Evolutionary conservation across 169 alveolate species (phyloP).

Genomic region (Sarcocystis neurona): DNA sequence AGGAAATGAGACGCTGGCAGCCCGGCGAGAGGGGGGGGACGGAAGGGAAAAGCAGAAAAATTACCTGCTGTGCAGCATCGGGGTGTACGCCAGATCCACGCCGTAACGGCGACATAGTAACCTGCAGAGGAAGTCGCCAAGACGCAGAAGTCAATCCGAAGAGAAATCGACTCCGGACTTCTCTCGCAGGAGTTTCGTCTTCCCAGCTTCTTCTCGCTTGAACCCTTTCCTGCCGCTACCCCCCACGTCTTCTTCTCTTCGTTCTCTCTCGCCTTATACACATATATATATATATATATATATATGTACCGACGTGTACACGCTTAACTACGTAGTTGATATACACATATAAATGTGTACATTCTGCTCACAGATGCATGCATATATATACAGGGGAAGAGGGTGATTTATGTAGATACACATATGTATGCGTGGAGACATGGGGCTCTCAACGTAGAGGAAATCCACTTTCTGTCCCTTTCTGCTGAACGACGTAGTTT

Average conservation of each 20-base stretch:
- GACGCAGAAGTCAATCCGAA: neutral
- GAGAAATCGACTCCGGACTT: neutral
- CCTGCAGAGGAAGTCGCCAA: constrained; percentile 25
- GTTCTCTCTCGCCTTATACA: neutral
- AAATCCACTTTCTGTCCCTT: too few relatives aligned
- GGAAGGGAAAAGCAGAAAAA: neutral
- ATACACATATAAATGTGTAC: constrained; percentile 3
- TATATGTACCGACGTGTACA: neutral
- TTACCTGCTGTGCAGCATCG: constrained; percentile 60
- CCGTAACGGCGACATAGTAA: constrained; percentile 23
- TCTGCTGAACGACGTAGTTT: too few relatives aligned
- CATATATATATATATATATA: constrained; percentile 19
- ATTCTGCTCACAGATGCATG: neutral
- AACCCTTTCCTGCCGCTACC: neutral
- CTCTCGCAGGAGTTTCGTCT: neutral
- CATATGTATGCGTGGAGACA: neutral
- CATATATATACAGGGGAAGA: neutral
- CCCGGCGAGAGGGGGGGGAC: neutral
- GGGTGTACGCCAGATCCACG: constrained; percentile 59
- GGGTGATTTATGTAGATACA: neutral
- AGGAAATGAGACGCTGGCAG: neutral
- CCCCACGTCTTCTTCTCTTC: neutral
- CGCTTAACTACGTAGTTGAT: neutral
- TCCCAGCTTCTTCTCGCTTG: neutral
- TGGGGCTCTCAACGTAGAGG: neutral